Conservation (phyloP, 2,329 filamentous ascomycete genomes). For the Colletotrichum chlorophyti region DNA sequence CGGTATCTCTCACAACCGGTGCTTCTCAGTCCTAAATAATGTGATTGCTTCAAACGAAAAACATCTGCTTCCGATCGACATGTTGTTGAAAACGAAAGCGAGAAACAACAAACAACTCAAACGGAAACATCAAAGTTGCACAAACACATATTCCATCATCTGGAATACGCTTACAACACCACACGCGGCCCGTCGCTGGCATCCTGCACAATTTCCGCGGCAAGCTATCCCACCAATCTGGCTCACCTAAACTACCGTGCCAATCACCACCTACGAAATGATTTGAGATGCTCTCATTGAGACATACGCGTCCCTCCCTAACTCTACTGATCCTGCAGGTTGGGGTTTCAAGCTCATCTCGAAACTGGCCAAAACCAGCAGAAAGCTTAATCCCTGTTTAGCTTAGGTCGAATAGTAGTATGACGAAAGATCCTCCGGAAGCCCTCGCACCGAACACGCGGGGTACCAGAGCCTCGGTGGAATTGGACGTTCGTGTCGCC, state of each 20-base stretch:
- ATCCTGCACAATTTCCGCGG: background rate
- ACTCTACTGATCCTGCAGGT: constrained; percentile 1
- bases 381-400: constrained; percentile 6
- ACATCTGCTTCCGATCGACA: too few species aligned
- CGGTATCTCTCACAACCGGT: too few species aligned
- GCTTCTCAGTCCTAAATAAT: too few species aligned
- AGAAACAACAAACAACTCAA: too few species aligned
- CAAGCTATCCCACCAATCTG: background rate
- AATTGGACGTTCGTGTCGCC: background rate
- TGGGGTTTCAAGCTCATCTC: constrained; percentile 10
- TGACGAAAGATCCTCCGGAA: background rate
- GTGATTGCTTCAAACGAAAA: too few species aligned
- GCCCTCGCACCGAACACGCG: constrained; percentile 20
- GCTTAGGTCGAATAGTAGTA: too few species aligned
- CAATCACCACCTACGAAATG: constrained; percentile 1
- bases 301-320: constrained; percentile 6
- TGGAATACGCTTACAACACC: too few species aligned
- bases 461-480: constrained; percentile 3
- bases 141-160: too few species aligned
- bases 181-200: background rate
- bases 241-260: background rate
- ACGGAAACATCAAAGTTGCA: too few species aligned
- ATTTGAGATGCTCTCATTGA: constrained; percentile 11
- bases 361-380: constrained; percentile 4
- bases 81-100: too few species aligned